phyloP scores from a whole-genome alignment of 1,139 yeast genomes.

The Casaregolazyma lundiana region DNA sequence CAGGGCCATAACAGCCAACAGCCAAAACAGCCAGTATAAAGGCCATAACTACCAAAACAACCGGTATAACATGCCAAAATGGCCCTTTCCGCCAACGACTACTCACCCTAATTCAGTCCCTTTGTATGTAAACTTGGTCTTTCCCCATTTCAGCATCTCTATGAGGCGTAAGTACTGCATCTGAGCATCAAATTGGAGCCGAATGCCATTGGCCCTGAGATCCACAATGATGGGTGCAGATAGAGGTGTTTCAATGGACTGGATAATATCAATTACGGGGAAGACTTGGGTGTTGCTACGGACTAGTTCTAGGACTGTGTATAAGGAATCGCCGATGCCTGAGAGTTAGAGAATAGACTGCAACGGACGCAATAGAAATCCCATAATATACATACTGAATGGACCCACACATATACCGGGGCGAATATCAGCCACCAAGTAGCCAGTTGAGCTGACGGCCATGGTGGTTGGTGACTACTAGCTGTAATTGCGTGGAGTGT shows the following conservation, averaged over 20 bases:
- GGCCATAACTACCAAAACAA: neutral
- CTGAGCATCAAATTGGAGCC: slow-evolving; percentile 28
- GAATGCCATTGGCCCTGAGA: slow-evolving; percentile 26
- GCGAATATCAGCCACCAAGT: slow-evolving; percentile 13
- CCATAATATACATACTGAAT: slow-evolving; percentile 13
- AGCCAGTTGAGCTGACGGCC: slow-evolving; percentile 9
- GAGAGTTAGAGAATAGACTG: slow-evolving; percentile 2
- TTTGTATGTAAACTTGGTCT: slow-evolving; percentile 24
- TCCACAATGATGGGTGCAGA: slow-evolving; percentile 21
- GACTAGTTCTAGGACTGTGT: slow-evolving; percentile 20
- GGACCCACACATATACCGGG: slow-evolving; percentile 20
- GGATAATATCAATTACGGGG: slow-evolving; percentile 25
- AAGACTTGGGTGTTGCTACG: slow-evolving; percentile 23
- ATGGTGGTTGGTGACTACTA: neutral
- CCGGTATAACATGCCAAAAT: neutral
- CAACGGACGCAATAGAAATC: neutral
- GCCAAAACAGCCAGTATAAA: neutral
- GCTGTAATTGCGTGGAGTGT: neutral
- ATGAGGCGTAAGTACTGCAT: slow-evolving; percentile 26
- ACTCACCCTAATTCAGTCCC: slow-evolving; percentile 25
- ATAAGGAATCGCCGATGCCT: slow-evolving; percentile 26
- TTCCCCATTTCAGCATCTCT: slow-evolving; percentile 28
- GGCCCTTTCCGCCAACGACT: too few species aligned
- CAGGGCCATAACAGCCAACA: neutral
- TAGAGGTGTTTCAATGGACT: slow-evolving; percentile 21